Conservation (phyloP, 306 rosid genomes). For the Betula pendula region DNA sequence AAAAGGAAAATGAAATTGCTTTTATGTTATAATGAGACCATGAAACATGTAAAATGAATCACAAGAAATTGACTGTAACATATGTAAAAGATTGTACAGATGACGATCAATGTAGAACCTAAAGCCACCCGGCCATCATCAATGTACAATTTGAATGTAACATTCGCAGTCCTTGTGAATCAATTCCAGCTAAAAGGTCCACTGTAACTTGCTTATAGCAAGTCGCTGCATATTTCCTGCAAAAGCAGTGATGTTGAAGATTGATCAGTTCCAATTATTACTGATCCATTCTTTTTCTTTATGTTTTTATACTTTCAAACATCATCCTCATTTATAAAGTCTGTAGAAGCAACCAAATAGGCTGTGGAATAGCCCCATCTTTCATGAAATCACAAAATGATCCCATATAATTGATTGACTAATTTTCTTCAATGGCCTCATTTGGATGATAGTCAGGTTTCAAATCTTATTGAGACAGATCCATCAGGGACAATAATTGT, state of each 20-base stretch:
- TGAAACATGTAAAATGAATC: neutral
- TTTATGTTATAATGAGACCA: neutral
- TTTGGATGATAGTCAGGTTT: neutral
- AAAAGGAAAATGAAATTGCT: neutral
- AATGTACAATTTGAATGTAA: neutral
- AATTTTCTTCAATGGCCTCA: neutral
- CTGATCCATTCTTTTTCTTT: neutral
- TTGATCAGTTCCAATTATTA: neutral
- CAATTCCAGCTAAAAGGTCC: neutral
- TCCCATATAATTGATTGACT: neutral
- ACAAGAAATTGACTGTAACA: neutral
- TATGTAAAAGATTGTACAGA: neutral
- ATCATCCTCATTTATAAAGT: neutral
- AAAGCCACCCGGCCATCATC: neutral
- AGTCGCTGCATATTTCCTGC: constrained; percentile 1
- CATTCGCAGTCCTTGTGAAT: neutral
- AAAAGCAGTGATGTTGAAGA: neutral
- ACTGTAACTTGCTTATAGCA: neutral
- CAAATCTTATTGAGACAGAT: neutral
- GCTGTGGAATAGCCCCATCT: neutral
- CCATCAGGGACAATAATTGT: neutral
- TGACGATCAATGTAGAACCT: neutral
- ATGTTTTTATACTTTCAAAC: neutral
- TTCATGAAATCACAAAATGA: neutral
- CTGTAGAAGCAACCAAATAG: neutral